Evolutionary conservation across 2,329 filamentous ascomycete species (phyloP).

Genomic region (Metarhizium anisopliae): DNA sequence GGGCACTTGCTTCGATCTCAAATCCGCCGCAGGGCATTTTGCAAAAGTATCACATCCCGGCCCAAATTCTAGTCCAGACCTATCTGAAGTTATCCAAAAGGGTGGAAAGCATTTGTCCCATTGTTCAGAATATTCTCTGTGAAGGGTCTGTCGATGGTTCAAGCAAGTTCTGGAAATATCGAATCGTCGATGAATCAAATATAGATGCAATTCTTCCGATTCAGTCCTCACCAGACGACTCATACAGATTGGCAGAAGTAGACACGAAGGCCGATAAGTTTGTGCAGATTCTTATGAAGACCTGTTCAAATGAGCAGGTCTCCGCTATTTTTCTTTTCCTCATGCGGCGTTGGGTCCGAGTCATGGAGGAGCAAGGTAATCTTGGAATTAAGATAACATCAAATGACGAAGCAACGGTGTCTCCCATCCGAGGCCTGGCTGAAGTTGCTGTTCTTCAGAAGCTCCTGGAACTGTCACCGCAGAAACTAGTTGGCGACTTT

Average conservation of each 20-base stretch:
- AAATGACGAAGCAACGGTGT: constrained; percentile 21
- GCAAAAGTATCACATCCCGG: constrained; percentile 33
- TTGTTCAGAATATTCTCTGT: constrained; percentile 48
- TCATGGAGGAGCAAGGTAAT: constrained; percentile 15
- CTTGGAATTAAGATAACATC: constrained; percentile 18
- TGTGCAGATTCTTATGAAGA: constrained; percentile 37
- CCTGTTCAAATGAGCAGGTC: constrained; percentile 45
- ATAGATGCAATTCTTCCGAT: constrained; percentile 39
- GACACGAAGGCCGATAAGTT: constrained; percentile 40
- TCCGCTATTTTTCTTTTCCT: constrained; percentile 52
- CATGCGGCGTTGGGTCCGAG: constrained; percentile 47
- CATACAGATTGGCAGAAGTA: constrained; percentile 33
- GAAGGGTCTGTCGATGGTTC: constrained; percentile 32
- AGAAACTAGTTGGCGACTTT: constrained; percentile 55
- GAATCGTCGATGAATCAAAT: constrained; percentile 31
- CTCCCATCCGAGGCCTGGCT: constrained; percentile 39
- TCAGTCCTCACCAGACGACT: constrained; percentile 10
- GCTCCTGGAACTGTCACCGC: constrained; percentile 53
- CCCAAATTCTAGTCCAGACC: constrained; percentile 42
- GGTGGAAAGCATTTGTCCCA: constrained; percentile 33
- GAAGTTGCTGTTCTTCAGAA: constrained; percentile 56
- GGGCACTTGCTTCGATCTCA: constrained; percentile 50
- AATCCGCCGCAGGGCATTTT: constrained; percentile 22
- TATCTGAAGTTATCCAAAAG: constrained; percentile 50
- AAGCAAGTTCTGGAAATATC: constrained; percentile 43